Evolutionary conservation across 108 stramenopile species (phyloP), one percentile per base, ranked within the genome.

Genomic region (Nitzschia palea): DNA sequence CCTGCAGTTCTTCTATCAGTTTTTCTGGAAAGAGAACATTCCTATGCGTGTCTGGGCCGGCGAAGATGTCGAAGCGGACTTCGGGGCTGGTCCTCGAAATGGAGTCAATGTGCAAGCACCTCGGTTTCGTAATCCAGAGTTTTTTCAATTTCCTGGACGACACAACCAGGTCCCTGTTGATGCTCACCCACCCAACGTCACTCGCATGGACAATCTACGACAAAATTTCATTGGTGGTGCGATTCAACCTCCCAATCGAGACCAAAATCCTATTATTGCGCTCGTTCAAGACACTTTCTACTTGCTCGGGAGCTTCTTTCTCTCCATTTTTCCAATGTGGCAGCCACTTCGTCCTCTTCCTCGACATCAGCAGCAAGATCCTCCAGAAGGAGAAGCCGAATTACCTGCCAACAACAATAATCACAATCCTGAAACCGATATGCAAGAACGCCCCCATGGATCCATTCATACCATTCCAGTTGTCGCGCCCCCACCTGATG

Each of bases 261-360:
- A 48, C 4, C 15, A 48, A 48, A 48, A 48, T 20, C 18, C 18
- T 18, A 4, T 48, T 33, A 47, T 56, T 15, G 34, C 28, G 28
- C 25, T 44, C 4, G 20, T 26, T 23, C 44, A 18, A 33, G 79
- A 74, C 40, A 56, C 70, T n/a, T 10, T 42, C 1, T 71, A 68
- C 32, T 51, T 80, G 23, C 28, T 74, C 1, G 69, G 58, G 15
- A 74, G 67, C 33, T 80, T 80, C 42, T 34, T 80, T 15, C 25
- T 80, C 6, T 67, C 65, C 35, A 74, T 80, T 25, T 74, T 80
- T 55, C 73, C 73, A 42, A 70, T 74, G 68, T 80, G 79, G 79
- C 51, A 70, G 12, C 68, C 73, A 26, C 59, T 55, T 40, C 37
- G 48, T 22, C 62, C 22, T 9, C 62, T n/a, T n/a, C n/a, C n/a